phyloP scores from a whole-genome alignment of 1,284 basidiomycete genomes.

The Quambalaria eucalypti region DNA sequence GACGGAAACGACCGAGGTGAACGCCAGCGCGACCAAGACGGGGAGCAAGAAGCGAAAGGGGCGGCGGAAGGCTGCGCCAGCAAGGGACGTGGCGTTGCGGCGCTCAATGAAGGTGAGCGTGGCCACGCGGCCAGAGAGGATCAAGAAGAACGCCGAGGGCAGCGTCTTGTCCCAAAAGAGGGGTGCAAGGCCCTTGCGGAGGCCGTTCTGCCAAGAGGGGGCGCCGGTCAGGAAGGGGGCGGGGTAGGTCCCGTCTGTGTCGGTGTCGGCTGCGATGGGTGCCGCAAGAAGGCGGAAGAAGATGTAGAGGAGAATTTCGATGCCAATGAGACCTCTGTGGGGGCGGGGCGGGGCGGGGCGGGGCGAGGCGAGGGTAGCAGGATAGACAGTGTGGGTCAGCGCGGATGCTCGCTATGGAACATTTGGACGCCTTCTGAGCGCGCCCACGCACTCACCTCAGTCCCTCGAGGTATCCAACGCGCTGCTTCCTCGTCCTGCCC shows the following conservation, averaged over 20 bases:
- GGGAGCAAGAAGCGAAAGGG: conserved; percentile 27
- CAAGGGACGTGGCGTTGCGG: conserved; percentile 12
- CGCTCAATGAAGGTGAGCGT: conserved; percentile 31
- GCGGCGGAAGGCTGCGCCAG: conserved; percentile 28
- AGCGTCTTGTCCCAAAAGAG: conserved; percentile 28
- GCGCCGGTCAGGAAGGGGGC: conserved; percentile 11
- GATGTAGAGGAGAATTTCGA: conserved; percentile 28
- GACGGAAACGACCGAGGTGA: conserved; percentile 17
- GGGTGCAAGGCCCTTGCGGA: conserved; percentile 25
- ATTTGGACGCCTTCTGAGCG: no score
- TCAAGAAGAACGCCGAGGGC: conserved; percentile 25
- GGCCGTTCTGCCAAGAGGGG: conserved; percentile 16
- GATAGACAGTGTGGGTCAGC: no score
- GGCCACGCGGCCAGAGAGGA: conserved; percentile 19
- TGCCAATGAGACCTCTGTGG: conserved; percentile 21
- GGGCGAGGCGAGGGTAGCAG: no score
- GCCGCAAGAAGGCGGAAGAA: conserved; percentile 36
- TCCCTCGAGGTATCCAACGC: conserved; percentile 4
- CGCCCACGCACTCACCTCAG: no score
- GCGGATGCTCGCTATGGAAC: no score
- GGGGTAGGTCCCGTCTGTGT: conserved; percentile 19
- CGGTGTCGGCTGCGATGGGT: conserved; percentile 23
- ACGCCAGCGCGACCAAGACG: conserved; percentile 18
- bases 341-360: no score
- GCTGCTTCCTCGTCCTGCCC: background rate